phyloP scores from a whole-genome alignment of 768 basidiomycete genomes.

The Suillus subluteus region DNA sequence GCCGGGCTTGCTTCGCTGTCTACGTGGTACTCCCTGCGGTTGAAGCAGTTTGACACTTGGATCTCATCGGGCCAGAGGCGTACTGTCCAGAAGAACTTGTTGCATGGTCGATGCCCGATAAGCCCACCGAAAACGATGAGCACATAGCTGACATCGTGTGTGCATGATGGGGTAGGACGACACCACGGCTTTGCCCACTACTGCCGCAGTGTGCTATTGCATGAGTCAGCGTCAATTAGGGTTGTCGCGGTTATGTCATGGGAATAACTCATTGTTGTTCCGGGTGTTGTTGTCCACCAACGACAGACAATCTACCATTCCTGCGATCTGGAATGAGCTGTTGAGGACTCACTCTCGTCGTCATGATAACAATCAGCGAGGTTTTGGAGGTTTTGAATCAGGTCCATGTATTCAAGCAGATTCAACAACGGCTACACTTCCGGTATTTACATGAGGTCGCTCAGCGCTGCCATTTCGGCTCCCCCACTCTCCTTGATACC shows the following conservation, averaged over 20 bases:
- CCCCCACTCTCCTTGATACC: constrained; percentile 81
- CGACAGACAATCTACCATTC: constrained; percentile 89
- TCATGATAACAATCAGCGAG: background rate
- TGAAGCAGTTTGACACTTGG: constrained; percentile 94
- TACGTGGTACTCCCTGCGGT: constrained; percentile 47
- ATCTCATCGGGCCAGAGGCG: constrained; percentile 86
- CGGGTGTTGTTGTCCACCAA: constrained; percentile 87
- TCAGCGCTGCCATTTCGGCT: constrained; percentile 80
- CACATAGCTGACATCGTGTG: constrained; percentile 97
- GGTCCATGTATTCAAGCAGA: constrained; percentile 1
- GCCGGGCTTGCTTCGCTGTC: constrained; percentile 82
- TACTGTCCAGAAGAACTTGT: constrained; percentile 99
- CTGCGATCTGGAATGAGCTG: constrained; percentile 70
- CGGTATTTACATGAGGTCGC: constrained; percentile 64
- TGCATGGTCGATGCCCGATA: constrained; percentile 94
- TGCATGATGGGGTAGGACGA: constrained; percentile 82
- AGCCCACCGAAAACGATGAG: constrained; percentile 94
- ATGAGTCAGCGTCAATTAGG: constrained; percentile 15
- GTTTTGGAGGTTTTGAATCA: constrained; percentile 1
- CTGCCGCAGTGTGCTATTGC: constrained; percentile 45
- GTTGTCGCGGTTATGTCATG: background rate
- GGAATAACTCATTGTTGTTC: constrained; percentile 86
- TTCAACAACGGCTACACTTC: background rate
- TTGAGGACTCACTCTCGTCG: constrained; percentile 10
- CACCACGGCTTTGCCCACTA: constrained; percentile 63